Base-by-base conservation (phyloP, 1,139 yeast genomes). In the Eremothecium coryli region DNA sequence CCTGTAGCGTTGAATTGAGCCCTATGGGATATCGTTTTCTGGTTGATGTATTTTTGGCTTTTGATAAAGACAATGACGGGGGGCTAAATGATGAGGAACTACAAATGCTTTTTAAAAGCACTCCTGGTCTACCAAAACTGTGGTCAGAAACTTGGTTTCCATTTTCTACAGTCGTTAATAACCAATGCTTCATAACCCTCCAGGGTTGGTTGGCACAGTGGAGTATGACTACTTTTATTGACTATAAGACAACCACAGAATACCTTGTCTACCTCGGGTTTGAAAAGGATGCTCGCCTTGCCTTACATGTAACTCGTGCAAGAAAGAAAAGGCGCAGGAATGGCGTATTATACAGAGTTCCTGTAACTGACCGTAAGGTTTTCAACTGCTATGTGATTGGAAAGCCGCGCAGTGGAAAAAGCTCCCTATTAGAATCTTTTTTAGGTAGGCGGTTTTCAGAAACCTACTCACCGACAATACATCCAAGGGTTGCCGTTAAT, bases 201-300 rank as follows among this genome's bases (percentile, higher is more conserved):
- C 97, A 90, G 61, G 98, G 98, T 2, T 90, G 98, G 98, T 61
- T 90, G 29, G 97, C 98, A 0, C 97, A 90, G 50, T 90, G 98
- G 98, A 80, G 90, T 46, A 79, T 90, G 78, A 85, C 96, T 0
- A 88, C 97, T 0, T 85, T 77, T 49, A 62, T 90, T 25, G 94
- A 86, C 49, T 77, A 82, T 53, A 75, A 71, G 49, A 79, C 86
- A 1, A 86, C 97, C 0, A 68, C 90, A 38, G 93, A 86, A 36
- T 90, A 88, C 51, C 61, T 90, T 40, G 95, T 93, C 0, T 82
- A 84, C 58, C 66, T 90, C 36, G 98, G 98, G 0, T 88, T 81
- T 51, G 94, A 84, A 38, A 54, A 51, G 25, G 54, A 50, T 9
- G 51, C 62, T 5, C 52, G 44, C 32, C 66, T 71, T 36, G 96